Evolutionary conservation across 2,329 filamentous ascomycete species (phyloP), one percentile per base, ranked within the genome.

Genomic region (Cladorrhinum sp.): DNA sequence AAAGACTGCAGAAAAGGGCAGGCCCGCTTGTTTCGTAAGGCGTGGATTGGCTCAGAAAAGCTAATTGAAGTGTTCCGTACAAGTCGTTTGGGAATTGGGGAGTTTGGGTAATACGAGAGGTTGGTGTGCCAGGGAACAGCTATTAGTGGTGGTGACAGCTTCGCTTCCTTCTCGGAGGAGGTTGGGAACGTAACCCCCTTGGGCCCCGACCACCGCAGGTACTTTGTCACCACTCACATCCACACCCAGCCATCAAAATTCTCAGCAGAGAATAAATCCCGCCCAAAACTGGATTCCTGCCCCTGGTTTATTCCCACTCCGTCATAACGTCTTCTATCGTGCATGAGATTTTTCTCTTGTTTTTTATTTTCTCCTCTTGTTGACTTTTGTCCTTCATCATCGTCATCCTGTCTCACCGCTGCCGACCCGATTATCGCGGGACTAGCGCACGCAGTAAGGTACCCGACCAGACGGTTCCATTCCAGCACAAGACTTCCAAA

Each of bases 111-210:
- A 68, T 63, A 32, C 63, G 65, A 67, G 65, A 63, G 62, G 65
- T 66, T 67, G 65, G 65, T 65, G 63, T 18, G 41, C 41, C 41
- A 45, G 41, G 41, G 41, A 45, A 45, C 16, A 45, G 41, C n/a
- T 45, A 45, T 45, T 45, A 45, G 41, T 50, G 52, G 41, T 59
- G 36, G 38, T 58, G 55, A 55, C 45, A 50, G 32, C 50, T 60
- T 58, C 50, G 38, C 49, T 55, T 55, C 49, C 41, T 45, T 45
- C 41, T 45, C 58, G 55, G 59, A 64, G 67, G 67, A 65, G 67
- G 67, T 66, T 69, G 67, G 67, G 66, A 59, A 64, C 58, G 62
- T n/a, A 58, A 54, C 56, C 61, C 60, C 50, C 64, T 58, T 55
- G 55, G 59, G 51, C 62, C 64, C 65, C 68, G 63, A 66, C 67